Base-by-base conservation (phyloP, 352 stramenopile species). In the Pythium diclinum region DNA sequence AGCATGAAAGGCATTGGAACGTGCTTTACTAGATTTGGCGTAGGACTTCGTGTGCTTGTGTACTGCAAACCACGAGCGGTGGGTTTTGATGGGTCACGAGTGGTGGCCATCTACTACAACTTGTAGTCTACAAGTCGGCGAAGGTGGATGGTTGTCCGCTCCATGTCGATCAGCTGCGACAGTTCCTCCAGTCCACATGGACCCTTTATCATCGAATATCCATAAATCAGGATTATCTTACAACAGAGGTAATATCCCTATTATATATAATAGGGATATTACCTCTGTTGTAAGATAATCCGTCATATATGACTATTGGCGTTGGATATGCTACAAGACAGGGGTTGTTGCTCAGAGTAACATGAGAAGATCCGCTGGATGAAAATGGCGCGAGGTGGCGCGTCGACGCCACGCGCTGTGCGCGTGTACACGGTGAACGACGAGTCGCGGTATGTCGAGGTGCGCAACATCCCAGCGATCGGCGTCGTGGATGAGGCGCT, bases 371-470 rank as follows among this genome's bases (percentile, higher is more conserved):
- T 42, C 36, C 36, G 13, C 36, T 17, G 54, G 9, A 28, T 16
- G 14, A 44, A 40, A 44, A 65, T 65, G 58, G 58, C 46, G 46
- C 25, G 58, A 44, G n/a, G 47, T n/a, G 8, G 30, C 30, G 6
- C 5, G 34, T 40, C 42, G 40, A 21, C 14, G 11, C 9, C 51
- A 51, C 66, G 66, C 47, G 60, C 46, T 28, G 65, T 72, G 48
- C 71, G 69, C 40, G 68, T 75, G 38, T 79, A 79, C 61, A 79
- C 73, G 8, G 73, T 79, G 51, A 77, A 72, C 48, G 48, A 77
- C 21, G 73, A 79, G 59, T 79, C 73, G 17, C 59, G 69, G 23
- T 79, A 65, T 53, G 44, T 79, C 11, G 30, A 75, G 3, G 67
- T 72, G 49, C 60, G 66, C 61, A 77, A 77, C 63, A 68, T 79